Evolutionary conservation across 768 basidiomycete genomes (phyloP).

Genomic region (Auriscalpium microsporum): DNA sequence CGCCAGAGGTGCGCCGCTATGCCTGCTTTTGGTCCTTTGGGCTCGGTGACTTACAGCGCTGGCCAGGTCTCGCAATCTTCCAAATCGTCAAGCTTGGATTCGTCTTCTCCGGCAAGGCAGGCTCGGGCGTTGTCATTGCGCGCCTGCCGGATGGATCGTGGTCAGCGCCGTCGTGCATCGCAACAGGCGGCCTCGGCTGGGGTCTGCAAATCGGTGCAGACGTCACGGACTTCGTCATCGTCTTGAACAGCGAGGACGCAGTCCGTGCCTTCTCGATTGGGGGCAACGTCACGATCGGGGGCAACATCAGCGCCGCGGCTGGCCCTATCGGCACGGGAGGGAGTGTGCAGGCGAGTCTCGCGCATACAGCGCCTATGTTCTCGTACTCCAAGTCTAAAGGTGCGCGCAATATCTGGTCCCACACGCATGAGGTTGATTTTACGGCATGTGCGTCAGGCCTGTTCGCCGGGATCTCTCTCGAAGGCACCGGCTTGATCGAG

Average conservation of each 20-base stretch:
- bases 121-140: conserved; percentile 87
- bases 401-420: conserved; percentile 25
- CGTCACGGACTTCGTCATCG: conserved; percentile 91
- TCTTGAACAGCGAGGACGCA: conserved; percentile 94
- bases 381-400: conserved; percentile 95
- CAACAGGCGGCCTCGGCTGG: conserved; percentile 91
- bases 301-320: conserved; percentile 75
- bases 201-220: conserved; percentile 95
- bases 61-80: conserved; percentile 83
- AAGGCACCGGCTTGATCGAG: conserved; percentile 91
- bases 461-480: conserved; percentile 89
- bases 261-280: conserved; percentile 92
- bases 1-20: conserved; percentile 59
- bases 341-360: conserved; percentile 76
- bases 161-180: conserved; percentile 96
- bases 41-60: neutral
- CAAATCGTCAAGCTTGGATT: conserved; percentile 92
- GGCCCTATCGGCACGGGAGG: conserved; percentile 95
- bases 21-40: neutral
- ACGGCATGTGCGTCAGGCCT: conserved; percentile 49
- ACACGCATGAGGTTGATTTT: neutral
- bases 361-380: conserved; percentile 96
- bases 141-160: conserved; percentile 91
- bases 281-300: conserved; percentile 94
- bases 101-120: conserved; percentile 91